Percentiles rank a stretch among this genome's conserved stretches.
Conservation (phyloP, 129 eudicot species). For the Arctium minus region DNA sequence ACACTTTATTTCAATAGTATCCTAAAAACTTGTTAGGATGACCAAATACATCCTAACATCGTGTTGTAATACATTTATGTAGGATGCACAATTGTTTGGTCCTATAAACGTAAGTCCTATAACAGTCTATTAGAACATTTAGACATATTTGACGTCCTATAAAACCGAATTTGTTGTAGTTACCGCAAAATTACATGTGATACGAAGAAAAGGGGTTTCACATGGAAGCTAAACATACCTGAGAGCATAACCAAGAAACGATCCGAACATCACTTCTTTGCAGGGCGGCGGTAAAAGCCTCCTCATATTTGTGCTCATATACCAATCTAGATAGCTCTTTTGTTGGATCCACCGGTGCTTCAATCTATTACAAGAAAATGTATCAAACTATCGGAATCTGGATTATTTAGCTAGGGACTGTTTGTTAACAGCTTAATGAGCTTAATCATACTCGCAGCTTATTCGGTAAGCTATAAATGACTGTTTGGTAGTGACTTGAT, state of each 20-base stretch:
- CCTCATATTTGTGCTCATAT: slow-evolving; percentile 61
- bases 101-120: neutral
- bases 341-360: slow-evolving; percentile 59
- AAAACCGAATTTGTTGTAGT: neutral
- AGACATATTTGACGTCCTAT: too few relatives aligned
- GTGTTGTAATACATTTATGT: neutral
- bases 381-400: neutral
- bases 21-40: neutral
- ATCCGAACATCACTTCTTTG: slow-evolving; percentile 80
- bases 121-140: neutral
- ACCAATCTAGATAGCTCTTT: slow-evolving; percentile 61
- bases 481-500: too few relatives aligned
- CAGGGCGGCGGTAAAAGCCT: slow-evolving; percentile 68
- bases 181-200: neutral
- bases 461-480: too few relatives aligned
- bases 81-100: neutral
- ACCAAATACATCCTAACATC: neutral
- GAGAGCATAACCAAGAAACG: slow-evolving; percentile 97
- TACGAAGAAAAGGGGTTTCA: neutral
- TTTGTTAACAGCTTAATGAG: too few relatives aligned
- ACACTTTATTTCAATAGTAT: too few relatives aligned
- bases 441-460: too few relatives aligned
- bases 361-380: slow-evolving; percentile 35
- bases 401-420: too few relatives aligned
- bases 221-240: slow-evolving; percentile 38